Evolutionary conservation across 73 alveolate genomes (phyloP).

Genomic region (Paramecium primaurelia): DNA sequence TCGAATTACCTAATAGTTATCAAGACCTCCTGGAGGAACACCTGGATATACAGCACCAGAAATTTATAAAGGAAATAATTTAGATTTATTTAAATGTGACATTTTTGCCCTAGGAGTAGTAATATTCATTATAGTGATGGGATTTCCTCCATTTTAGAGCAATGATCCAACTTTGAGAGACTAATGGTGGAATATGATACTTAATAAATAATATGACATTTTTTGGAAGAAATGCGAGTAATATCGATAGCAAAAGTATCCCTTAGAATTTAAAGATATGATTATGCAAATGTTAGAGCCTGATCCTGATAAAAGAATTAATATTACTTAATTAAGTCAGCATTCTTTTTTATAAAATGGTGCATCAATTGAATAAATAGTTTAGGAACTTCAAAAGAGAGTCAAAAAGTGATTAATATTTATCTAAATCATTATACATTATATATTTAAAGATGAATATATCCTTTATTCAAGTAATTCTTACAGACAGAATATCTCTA

Average conservation of each 20-base stretch:
- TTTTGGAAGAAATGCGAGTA: constrained; percentile 1
- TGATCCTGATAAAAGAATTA: background rate
- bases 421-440: background rate
- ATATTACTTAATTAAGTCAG: background rate
- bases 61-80: background rate
- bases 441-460: background rate
- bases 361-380: background rate
- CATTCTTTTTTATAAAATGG: background rate
- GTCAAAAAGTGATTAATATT: background rate
- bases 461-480: too few species aligned
- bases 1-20: background rate
- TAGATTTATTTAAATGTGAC: background rate
- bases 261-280: background rate
- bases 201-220: background rate
- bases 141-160: constrained; percentile 23
- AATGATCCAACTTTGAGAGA: background rate
- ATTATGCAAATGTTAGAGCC: constrained; percentile 4
- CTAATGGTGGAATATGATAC: background rate
- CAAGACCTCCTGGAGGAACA: background rate
- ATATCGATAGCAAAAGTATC: background rate
- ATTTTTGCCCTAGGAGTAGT: constrained; percentile 7
- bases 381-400: background rate
- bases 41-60: constrained; percentile 40
- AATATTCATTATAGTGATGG: background rate
- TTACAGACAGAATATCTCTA: background rate